phyloP scores from a whole-genome alignment of 106 monocot species.

The Dendrobium nobile region DNA sequence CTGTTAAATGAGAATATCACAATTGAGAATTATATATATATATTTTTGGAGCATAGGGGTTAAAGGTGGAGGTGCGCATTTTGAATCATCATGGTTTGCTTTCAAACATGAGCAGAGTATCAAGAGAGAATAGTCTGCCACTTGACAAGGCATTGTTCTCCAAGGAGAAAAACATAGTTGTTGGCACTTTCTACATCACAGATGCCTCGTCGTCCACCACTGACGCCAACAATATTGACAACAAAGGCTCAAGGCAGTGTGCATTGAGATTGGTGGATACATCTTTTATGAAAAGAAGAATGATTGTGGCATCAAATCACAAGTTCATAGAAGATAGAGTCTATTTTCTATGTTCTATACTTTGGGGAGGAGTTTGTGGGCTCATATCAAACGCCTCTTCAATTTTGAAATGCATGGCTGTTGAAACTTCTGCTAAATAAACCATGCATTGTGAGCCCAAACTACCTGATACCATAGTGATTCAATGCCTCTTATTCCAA shows the following conservation, averaged over 20 bases:
- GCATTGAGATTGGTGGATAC: conserved; percentile 16
- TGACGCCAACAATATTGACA: conserved; percentile 17
- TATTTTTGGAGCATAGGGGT: conserved; percentile 14
- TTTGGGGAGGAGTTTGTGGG: too few species aligned
- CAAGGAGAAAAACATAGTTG: conserved; percentile 21
- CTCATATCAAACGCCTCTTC: too few species aligned
- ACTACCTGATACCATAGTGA: too few species aligned
- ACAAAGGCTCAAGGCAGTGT: conserved; percentile 23
- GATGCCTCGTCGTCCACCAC: conserved; percentile 12
- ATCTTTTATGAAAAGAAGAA: background rate
- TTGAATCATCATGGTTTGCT: conserved; percentile 17
- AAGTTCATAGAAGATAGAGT: too few species aligned
- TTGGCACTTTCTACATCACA: conserved; percentile 50
- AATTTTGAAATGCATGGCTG: too few species aligned
- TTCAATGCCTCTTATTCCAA: too few species aligned
- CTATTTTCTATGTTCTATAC: too few species aligned
- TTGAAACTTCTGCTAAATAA: too few species aligned
- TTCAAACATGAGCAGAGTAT: conserved; percentile 19
- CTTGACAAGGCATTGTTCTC: conserved; percentile 16
- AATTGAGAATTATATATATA: conserved; percentile 25
- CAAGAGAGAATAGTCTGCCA: conserved; percentile 26
- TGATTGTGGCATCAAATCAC: background rate
- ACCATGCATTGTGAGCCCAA: too few species aligned
- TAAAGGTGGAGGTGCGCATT: conserved; percentile 18
- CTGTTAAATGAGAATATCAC: conserved; percentile 30